Percentiles rank a stretch among this genome's conserved stretches.
These are phyloP conservation scores for Aspergillus neoniger DNA, from an alignment of 2,329 filamentous ascomycete genomes.

Conservation along the genomic window DNA sequence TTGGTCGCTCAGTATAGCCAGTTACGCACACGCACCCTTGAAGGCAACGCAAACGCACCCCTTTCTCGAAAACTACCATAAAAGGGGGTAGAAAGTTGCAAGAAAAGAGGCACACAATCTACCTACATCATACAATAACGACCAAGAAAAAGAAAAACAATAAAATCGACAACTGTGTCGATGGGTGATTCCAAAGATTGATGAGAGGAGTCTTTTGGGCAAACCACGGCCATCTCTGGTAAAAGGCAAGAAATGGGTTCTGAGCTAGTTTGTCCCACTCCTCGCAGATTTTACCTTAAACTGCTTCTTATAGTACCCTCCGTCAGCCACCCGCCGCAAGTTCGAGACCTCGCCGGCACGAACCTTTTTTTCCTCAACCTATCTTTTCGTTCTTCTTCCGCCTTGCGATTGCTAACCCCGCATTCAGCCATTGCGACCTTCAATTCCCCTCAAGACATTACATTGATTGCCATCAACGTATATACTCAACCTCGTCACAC, in stretches of 20 bases:
- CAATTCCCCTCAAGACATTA: neutral
- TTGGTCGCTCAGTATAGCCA: neutral
- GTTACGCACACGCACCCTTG: neutral
- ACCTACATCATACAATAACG: neutral
- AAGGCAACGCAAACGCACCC: neutral
- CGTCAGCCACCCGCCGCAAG: neutral
- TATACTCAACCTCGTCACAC: neutral
- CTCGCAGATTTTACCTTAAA: conserved; percentile 33
- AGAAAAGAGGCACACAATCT: neutral
- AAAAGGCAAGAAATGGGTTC: conserved; percentile 78
- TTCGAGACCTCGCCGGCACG: conserved; percentile 32
- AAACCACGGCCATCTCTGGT: conserved; percentile 75
- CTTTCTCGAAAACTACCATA: neutral
- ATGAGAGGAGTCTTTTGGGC: conserved; percentile 60
- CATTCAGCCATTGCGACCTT: conserved; percentile 15
- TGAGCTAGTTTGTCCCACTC: conserved; percentile 70
- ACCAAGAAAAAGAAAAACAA: conserved; percentile 32
- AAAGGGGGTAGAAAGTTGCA: neutral
- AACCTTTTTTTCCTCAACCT: conserved; percentile 12
- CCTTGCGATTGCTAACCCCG: conserved; percentile 18
- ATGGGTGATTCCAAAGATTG: conserved; percentile 58
- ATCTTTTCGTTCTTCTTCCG: conserved; percentile 4
- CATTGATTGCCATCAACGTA: neutral
- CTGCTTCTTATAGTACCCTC: conserved; percentile 13
- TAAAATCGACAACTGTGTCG: conserved; percentile 49